Conservation (phyloP, 2,329 filamentous ascomycete genomes). For the Colletotrichum zoysiae region DNA sequence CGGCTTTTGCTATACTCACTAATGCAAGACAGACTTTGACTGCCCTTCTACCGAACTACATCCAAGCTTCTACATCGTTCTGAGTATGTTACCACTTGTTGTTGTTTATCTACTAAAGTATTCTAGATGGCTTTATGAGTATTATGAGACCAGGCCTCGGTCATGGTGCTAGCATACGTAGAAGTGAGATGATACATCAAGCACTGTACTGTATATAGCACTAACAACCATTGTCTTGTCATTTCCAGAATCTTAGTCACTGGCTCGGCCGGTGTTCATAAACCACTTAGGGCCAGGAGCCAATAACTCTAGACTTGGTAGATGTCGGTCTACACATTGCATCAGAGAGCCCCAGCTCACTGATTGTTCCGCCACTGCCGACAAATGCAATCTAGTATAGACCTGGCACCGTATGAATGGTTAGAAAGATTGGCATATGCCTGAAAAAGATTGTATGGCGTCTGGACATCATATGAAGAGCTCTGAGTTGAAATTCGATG, state of each 20-base stretch:
- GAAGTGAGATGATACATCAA: not conserved
- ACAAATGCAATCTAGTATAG: not conserved
- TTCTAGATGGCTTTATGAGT: not conserved
- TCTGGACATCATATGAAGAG: slow-evolving; percentile 5
- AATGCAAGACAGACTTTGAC: not conserved
- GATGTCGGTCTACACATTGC: not conserved
- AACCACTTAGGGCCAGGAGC: not conserved
- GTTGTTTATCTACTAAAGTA: no score
- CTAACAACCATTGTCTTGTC: not conserved
- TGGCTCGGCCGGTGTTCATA: not conserved
- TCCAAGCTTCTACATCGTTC: not conserved
- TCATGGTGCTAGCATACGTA: not conserved
- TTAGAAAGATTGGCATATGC: not conserved
- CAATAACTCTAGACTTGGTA: not conserved
- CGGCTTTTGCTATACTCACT: not conserved
- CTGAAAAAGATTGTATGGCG: not conserved
- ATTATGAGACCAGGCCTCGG: not conserved
- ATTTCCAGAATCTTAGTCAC: fast-evolving
- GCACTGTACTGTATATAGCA: not conserved
- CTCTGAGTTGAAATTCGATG: not conserved
- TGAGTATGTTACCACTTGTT: not conserved
- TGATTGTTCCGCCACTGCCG: not conserved
- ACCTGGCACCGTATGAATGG: not conserved
- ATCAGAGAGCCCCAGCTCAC: not conserved
- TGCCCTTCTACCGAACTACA: not conserved